These are phyloP conservation scores for Pilatotrama ljubarskyi DNA, from an alignment of 768 basidiomycete genomes.

Conservation along the genomic window DNA sequence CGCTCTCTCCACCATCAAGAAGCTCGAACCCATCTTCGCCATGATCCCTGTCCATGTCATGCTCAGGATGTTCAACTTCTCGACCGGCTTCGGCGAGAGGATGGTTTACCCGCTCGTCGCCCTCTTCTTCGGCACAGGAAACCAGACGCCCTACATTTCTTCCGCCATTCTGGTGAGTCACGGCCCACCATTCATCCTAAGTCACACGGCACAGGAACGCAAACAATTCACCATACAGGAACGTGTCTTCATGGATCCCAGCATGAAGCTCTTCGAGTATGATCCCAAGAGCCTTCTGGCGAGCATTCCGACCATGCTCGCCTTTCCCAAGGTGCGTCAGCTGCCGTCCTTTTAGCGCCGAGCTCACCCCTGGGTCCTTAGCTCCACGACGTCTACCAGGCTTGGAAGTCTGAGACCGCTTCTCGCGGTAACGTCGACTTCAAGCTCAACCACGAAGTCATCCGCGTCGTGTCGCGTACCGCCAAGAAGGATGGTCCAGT, in stretches of 20 bases:
- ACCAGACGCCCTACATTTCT: conserved; percentile 39
- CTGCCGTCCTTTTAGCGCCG: background rate
- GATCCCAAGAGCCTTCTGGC: conserved; percentile 34
- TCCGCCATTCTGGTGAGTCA: conserved; percentile 32
- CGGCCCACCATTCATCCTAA: background rate
- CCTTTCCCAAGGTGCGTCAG: conserved; percentile 35
- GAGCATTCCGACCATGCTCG: conserved; percentile 38
- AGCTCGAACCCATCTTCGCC: conserved; percentile 34
- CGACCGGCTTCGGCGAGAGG: conserved; percentile 37
- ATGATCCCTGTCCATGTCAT: conserved; percentile 37
- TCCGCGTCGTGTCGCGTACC: conserved; percentile 25
- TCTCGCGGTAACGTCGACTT: conserved; percentile 31
- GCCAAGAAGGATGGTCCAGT: conserved; percentile 23
- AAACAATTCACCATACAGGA: conserved; percentile 21
- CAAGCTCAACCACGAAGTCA: conserved; percentile 30
- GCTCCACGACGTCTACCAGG: conserved; percentile 33
- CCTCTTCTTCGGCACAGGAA: conserved; percentile 39
- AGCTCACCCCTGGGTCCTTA: conserved; percentile 1
- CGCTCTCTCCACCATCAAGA: conserved; percentile 34
- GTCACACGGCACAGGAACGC: background rate
- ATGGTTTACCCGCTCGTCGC: conserved; percentile 40
- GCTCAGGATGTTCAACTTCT: conserved; percentile 38
- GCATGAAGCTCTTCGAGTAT: conserved; percentile 38
- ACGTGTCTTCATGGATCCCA: conserved; percentile 38
- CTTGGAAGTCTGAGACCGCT: conserved; percentile 30